These are phyloP conservation scores for Neurospora terricola DNA, from an alignment of 495 filamentous ascomycete genomes.

Conservation along the genomic window DNA sequence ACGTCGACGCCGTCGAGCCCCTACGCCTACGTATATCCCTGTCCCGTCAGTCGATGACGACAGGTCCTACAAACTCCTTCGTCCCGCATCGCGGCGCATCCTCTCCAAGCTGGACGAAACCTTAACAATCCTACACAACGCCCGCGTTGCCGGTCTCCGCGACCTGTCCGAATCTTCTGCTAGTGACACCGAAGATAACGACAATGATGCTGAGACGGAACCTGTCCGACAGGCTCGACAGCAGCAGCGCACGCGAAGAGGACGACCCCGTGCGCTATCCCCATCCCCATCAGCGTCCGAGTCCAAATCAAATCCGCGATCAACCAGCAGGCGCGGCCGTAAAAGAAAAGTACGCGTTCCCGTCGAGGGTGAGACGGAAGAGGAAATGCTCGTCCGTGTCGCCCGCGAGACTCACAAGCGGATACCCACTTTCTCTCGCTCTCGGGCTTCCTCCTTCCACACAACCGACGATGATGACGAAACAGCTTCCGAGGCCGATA, in stretches of 20 bases:
- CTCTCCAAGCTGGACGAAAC: conserved; percentile 56
- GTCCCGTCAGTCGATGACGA: conserved; percentile 44
- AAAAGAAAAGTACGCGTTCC: conserved; percentile 23
- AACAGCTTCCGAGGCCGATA: background rate
- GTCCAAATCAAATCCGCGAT: background rate
- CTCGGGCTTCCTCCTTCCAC: background rate
- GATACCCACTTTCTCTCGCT: conserved; percentile 3
- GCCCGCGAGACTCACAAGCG: conserved; percentile 25
- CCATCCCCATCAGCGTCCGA: background rate
- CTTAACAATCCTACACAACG: conserved; percentile 55
- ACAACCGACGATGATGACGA: background rate
- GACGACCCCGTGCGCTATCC: background rate
- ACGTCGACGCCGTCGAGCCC: background rate
- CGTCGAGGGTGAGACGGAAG: conserved; percentile 33
- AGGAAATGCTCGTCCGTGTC: conserved; percentile 29
- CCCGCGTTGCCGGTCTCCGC: conserved; percentile 36
- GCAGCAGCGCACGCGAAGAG: background rate
- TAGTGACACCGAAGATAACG: conserved; percentile 21
- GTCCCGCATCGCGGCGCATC: conserved; percentile 54
- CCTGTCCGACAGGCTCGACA: background rate
- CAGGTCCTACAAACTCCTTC: conserved; percentile 45
- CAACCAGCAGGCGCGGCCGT: conserved; percentile 20
- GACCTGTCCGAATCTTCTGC: conserved; percentile 25
- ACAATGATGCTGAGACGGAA: conserved; percentile 12
- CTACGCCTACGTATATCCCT: conserved; percentile 10